A percentile compares a stretch with the other conserved stretches of the same genome.
Conservation (phyloP, 148 eudicot genomes). For the Vaccinium corymbosum region DNA sequence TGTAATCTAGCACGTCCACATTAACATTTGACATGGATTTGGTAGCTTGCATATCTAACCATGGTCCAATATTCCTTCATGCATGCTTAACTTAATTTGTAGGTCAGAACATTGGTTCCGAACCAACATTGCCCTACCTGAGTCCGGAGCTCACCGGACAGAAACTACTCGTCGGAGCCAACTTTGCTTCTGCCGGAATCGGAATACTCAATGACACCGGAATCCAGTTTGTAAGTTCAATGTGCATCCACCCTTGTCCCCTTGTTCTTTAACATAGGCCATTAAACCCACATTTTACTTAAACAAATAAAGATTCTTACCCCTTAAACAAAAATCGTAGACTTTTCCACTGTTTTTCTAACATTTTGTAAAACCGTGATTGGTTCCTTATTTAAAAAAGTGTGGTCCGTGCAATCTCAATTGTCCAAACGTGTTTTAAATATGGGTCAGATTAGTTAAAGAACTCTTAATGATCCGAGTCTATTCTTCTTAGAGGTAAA, state of each 20-base stretch:
- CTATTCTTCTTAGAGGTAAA: too few relatives aligned
- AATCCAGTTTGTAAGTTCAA: constrained; percentile 16
- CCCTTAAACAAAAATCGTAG: background rate
- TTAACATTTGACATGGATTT: background rate
- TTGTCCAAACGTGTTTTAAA: too few relatives aligned
- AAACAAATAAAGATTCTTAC: background rate
- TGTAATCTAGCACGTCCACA: background rate
- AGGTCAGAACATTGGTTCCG: constrained; percentile 21
- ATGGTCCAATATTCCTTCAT: background rate
- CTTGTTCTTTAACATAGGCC: too few relatives aligned
- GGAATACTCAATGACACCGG: constrained; percentile 30
- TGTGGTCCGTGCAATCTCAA: too few relatives aligned
- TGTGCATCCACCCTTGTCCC: background rate
- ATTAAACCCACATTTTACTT: background rate
- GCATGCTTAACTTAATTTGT: background rate
- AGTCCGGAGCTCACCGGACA: constrained; percentile 20
- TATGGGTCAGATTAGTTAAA: too few relatives aligned
- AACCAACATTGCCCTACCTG: constrained; percentile 22
- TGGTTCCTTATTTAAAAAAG: too few relatives aligned
- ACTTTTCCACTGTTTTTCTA: too few relatives aligned
- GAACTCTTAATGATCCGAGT: too few relatives aligned
- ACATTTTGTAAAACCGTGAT: too few relatives aligned
- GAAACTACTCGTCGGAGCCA: constrained; percentile 24
- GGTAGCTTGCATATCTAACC: background rate
- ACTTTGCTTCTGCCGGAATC: constrained; percentile 25